A percentile compares a stretch with the other conserved stretches of the same genome.
Evolutionary conservation across 106 monocot genomes (phyloP).

Genomic region (Allium sativum): DNA sequence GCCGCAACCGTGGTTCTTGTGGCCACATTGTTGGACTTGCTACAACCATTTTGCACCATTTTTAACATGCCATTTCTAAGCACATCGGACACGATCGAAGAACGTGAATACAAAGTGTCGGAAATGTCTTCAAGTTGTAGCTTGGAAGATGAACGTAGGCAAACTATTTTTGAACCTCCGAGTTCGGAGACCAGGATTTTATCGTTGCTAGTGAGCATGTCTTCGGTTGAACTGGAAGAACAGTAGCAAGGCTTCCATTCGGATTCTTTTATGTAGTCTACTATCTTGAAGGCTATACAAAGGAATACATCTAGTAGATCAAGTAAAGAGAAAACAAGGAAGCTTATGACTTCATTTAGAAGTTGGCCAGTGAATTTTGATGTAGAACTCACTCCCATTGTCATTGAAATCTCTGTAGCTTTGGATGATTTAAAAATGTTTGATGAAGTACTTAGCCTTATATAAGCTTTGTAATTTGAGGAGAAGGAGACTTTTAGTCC

Average conservation of each 20-base stretch:
- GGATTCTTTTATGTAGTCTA: conserved; percentile 11
- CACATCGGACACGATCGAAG: conserved; percentile 45
- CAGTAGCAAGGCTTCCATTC: conserved; percentile 30
- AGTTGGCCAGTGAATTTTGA: conserved; percentile 20
- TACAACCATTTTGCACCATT: conserved; percentile 22
- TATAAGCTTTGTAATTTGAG: background rate
- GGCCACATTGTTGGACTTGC: background rate
- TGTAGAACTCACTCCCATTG: background rate
- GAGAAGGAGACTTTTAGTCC: background rate
- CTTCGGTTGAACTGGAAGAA: conserved; percentile 3
- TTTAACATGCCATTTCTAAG: conserved; percentile 17
- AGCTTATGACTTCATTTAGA: conserved; percentile 54
- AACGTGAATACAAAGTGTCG: conserved; percentile 69
- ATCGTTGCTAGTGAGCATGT: conserved; percentile 10
- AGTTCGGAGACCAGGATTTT: conserved; percentile 2
- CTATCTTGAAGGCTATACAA: conserved; percentile 16
- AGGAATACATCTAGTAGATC: conserved; percentile 16
- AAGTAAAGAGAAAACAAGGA: conserved; percentile 27
- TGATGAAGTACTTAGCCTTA: background rate
- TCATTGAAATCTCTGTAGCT: background rate
- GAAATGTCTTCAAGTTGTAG: conserved; percentile 86
- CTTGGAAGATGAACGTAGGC: conserved; percentile 39
- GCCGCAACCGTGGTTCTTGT: conserved; percentile 22
- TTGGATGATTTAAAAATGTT: background rate
- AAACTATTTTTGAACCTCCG: conserved; percentile 34